Evolutionary conservation across 306 rosid species (phyloP).

Genomic region (Malus orientalis): DNA sequence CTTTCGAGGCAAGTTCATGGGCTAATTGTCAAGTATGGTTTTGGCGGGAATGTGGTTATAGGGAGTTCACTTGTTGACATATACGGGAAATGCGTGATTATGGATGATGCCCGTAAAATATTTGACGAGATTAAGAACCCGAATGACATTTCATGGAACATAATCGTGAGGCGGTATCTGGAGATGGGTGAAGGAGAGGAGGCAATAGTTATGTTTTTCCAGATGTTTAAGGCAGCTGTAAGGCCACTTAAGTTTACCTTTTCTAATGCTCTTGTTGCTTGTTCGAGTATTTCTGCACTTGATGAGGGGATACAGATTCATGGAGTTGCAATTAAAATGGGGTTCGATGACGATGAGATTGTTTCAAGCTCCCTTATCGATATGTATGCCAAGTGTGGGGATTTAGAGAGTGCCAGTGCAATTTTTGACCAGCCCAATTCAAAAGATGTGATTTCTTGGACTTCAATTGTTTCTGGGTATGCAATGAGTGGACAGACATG

Average conservation of each 20-base stretch:
- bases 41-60: constrained; percentile 40
- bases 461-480: constrained; percentile 61
- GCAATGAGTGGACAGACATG: constrained; percentile 44
- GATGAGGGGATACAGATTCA: constrained; percentile 61
- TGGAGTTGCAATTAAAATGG: constrained; percentile 43
- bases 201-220: constrained; percentile 43
- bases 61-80: constrained; percentile 69
- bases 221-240: constrained; percentile 30
- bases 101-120: constrained; percentile 44
- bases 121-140: constrained; percentile 51
- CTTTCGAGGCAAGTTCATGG: constrained; percentile 52
- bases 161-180: constrained; percentile 61
- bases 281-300: constrained; percentile 37
- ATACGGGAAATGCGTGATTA: constrained; percentile 50
- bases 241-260: constrained; percentile 52
- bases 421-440: constrained; percentile 47
- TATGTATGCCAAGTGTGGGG: constrained; percentile 60
- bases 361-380: constrained; percentile 51
- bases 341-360: constrained; percentile 40
- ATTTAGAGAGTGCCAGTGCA: constrained; percentile 31
- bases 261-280: constrained; percentile 59
- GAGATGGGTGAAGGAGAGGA: constrained; percentile 47
- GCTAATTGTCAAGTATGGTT: constrained; percentile 38
- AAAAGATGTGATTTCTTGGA: constrained; percentile 56
- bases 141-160: constrained; percentile 71